Conservation (phyloP, 768 basidiomycete genomes). For the Crepidotus variabilis region DNA sequence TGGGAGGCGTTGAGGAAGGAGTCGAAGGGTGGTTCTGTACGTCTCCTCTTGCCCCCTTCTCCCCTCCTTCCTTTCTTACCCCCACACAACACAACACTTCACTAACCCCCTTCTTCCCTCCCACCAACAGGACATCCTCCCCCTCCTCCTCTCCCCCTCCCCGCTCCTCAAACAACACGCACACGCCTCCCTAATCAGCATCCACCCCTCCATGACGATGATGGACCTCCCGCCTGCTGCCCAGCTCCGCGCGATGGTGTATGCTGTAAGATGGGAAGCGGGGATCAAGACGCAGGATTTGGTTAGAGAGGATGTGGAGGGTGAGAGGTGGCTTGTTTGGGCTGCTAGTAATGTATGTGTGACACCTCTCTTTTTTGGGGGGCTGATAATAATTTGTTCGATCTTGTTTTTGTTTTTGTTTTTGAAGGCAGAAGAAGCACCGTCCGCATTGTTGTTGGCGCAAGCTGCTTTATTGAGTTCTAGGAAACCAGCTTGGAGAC, state of each 20-base stretch:
- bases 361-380: no score
- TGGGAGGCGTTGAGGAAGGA: constrained; percentile 92
- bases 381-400: background rate
- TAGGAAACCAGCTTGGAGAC: constrained; percentile 50
- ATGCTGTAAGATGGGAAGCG: constrained; percentile 75
- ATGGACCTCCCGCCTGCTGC: constrained; percentile 55
- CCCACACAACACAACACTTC: no score
- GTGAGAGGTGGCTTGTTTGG: constrained; percentile 84
- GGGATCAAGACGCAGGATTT: constrained; percentile 61
- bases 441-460: constrained; percentile 73
- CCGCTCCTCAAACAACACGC: constrained; percentile 58
- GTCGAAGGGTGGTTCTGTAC: constrained; percentile 80
- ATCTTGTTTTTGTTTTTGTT: constrained; percentile 21
- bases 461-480: constrained; percentile 74
- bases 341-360: constrained; percentile 79
- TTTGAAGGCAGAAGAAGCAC: constrained; percentile 74
- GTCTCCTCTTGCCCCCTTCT: constrained; percentile 22
- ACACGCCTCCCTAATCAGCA: constrained; percentile 49
- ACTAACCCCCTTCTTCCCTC: background rate
- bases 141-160: constrained; percentile 66
- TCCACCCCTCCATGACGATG: constrained; percentile 32
- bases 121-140: constrained; percentile 69
- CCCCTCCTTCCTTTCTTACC: background rate
- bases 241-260: constrained; percentile 65
- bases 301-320: constrained; percentile 52